These are phyloP conservation scores for Ustilago curta DNA, from an alignment of 1,284 basidiomycete genomes.

Conservation along the genomic window DNA sequence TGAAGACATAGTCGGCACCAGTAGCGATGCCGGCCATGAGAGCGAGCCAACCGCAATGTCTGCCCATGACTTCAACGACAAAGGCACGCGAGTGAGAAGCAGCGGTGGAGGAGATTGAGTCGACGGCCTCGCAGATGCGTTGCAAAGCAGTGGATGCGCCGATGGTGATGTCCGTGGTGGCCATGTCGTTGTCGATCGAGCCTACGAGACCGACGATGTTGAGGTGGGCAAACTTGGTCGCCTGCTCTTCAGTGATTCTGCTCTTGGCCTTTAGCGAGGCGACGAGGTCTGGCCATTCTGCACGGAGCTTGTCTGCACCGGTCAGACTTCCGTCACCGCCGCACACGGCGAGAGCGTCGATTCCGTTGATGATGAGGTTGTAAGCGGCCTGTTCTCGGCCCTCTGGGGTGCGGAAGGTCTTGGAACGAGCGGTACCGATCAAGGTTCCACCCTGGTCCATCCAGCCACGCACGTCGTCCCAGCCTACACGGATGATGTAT, in stretches of 20 bases:
- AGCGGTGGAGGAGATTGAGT: slow-evolving; percentile 97
- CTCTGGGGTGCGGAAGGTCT: slow-evolving; percentile 85
- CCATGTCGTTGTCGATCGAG: slow-evolving; percentile 99
- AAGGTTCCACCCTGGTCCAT: slow-evolving; percentile 87
- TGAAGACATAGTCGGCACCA: slow-evolving; percentile 97
- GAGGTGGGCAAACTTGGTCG: slow-evolving; percentile 80
- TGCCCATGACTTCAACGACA: slow-evolving; percentile 98
- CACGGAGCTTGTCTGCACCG: slow-evolving; percentile 91
- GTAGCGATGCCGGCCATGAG: slow-evolving; percentile 91
- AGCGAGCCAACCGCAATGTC: slow-evolving; percentile 97
- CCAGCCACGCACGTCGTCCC: slow-evolving; percentile 98
- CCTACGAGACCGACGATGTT: slow-evolving; percentile 97
- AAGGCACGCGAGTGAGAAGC: slow-evolving; percentile 96
- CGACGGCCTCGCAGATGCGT: slow-evolving; percentile 96
- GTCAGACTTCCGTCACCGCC: slow-evolving; percentile 97
- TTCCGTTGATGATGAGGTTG: slow-evolving; percentile 94
- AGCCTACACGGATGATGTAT: slow-evolving; percentile 95
- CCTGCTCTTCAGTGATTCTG: slow-evolving; percentile 82
- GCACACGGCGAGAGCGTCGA: slow-evolving; percentile 95
- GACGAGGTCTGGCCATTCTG: slow-evolving; percentile 91
- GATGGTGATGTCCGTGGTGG: slow-evolving; percentile 95
- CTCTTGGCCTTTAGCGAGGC: slow-evolving; percentile 76
- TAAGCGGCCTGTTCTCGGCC: slow-evolving; percentile 87
- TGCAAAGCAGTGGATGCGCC: slow-evolving; percentile 94
- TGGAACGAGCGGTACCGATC: slow-evolving; percentile 93